Evolutionary conservation across 1,139 yeast genomes (phyloP).

Genomic region (Hanseniaspora gamundiae): DNA sequence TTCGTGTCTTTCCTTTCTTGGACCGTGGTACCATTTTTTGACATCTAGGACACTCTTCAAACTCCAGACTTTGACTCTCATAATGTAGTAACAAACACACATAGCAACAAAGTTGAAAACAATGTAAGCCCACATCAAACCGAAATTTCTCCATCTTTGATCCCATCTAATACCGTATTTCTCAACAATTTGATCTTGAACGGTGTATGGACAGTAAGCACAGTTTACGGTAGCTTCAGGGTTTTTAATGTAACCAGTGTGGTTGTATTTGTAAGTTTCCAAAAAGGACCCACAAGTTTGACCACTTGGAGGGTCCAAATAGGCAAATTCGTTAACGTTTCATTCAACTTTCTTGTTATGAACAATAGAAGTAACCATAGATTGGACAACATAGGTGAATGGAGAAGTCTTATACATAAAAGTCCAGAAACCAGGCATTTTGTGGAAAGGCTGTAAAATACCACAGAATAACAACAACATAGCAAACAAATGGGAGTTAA

Average conservation of each 20-base stretch:
- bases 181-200: conserved; percentile 32
- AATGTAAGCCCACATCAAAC: conserved; percentile 40
- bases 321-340: conserved; percentile 31
- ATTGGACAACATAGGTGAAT: conserved; percentile 41
- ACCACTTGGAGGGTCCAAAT: conserved; percentile 40
- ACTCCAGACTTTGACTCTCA: conserved; percentile 26
- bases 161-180: conserved; percentile 33
- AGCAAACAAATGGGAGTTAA: conserved; percentile 36
- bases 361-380: conserved; percentile 33
- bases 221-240: conserved; percentile 32
- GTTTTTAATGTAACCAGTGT: conserved; percentile 35
- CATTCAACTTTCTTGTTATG: conserved; percentile 35
- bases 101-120: conserved; percentile 35
- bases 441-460: conserved; percentile 35
- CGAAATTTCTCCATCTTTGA: conserved; percentile 49
- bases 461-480: conserved; percentile 46
- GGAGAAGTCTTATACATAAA: conserved; percentile 47
- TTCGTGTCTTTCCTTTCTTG: conserved; percentile 32
- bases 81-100: conserved; percentile 28
- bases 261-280: conserved; percentile 25
- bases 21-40: conserved; percentile 25
- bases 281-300: conserved; percentile 34
- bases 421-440: conserved; percentile 46
- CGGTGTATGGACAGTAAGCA: conserved; percentile 34
- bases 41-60: conserved; percentile 20